A percentile compares a stretch with the other conserved stretches of the same genome.
phyloP scores from a whole-genome alignment of 2,329 filamentous ascomycete genomes.

The Chrysoporthe deuterocubensis region DNA sequence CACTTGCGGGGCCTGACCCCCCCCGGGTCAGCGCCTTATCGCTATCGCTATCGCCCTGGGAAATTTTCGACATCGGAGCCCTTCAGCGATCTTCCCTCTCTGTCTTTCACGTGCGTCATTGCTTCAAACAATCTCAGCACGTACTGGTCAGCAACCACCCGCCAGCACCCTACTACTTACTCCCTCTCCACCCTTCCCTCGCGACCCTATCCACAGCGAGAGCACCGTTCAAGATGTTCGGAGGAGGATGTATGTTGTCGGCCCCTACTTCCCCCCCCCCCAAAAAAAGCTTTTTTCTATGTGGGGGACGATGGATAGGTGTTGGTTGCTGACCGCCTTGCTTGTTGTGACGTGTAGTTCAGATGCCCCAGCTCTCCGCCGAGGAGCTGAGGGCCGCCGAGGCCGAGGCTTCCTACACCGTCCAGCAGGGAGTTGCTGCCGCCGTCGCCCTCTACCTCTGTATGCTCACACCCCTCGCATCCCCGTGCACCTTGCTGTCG shows the following conservation, averaged over 20 bases:
- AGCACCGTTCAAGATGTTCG: slow-evolving; percentile 58
- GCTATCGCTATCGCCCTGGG: not conserved
- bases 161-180: not conserved
- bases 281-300: not conserved
- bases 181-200: not conserved
- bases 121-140: not conserved
- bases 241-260: slow-evolving; percentile 52
- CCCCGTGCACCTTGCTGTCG: not conserved
- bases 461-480: slow-evolving; percentile 39
- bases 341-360: slow-evolving; percentile 49
- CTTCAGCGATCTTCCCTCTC: not conserved
- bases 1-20: too few species aligned
- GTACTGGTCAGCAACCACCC: not conserved
- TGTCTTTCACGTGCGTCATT: slow-evolving; percentile 9
- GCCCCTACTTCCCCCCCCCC: not conserved
- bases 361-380: slow-evolving; percentile 68
- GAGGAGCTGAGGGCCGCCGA: slow-evolving; percentile 74
- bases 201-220: slow-evolving; percentile 14
- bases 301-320: not conserved
- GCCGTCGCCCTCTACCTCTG: slow-evolving; percentile 76
- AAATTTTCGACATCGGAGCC: slow-evolving; percentile 14
- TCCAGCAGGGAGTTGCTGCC: slow-evolving; percentile 69
- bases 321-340: not conserved
- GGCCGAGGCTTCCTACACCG: slow-evolving; percentile 66
- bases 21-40: not conserved